Conservation (phyloP, 306 rosid genomes). For the Begonia loranthoides region DNA sequence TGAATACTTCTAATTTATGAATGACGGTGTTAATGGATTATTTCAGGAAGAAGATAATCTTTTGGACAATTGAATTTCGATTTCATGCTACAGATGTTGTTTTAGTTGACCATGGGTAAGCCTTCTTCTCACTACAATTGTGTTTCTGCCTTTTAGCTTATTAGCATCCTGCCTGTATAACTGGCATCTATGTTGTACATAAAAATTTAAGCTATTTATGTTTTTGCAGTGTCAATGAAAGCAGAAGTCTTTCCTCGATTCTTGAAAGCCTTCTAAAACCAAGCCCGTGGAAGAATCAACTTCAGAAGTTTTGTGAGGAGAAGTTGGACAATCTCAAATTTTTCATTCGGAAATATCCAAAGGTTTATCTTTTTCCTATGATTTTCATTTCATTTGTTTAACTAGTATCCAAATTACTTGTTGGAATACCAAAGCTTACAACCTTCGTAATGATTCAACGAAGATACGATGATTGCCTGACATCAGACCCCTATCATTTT, state of each 20-base stretch:
- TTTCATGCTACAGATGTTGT: slow-evolving; percentile 48
- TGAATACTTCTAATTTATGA: no score
- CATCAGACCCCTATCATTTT: no score
- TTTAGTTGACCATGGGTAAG: slow-evolving; percentile 67
- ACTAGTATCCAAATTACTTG: neutral
- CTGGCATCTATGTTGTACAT: neutral
- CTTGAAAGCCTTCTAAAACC: slow-evolving; percentile 62
- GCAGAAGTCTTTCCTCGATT: slow-evolving; percentile 30
- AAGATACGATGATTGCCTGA: no score
- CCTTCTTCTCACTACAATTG: neutral
- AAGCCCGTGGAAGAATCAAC: slow-evolving; percentile 56
- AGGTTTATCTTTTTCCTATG: slow-evolving; percentile 29
- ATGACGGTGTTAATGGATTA: neutral
- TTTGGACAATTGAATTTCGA: slow-evolving; percentile 88
- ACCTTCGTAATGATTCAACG: no score
- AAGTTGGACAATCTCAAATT: slow-evolving; percentile 48
- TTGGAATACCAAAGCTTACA: no score
- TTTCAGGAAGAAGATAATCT: slow-evolving; percentile 63
- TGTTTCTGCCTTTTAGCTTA: no score
- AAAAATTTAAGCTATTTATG: slow-evolving; percentile 11
- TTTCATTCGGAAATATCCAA: slow-evolving; percentile 53
- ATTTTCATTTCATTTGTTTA: neutral
- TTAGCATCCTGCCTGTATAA: no score
- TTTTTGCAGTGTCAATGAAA: slow-evolving; percentile 50
- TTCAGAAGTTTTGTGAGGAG: slow-evolving; percentile 43